phyloP scores from a whole-genome alignment of 495 filamentous ascomycete species.

The Podospora appendiculata region DNA sequence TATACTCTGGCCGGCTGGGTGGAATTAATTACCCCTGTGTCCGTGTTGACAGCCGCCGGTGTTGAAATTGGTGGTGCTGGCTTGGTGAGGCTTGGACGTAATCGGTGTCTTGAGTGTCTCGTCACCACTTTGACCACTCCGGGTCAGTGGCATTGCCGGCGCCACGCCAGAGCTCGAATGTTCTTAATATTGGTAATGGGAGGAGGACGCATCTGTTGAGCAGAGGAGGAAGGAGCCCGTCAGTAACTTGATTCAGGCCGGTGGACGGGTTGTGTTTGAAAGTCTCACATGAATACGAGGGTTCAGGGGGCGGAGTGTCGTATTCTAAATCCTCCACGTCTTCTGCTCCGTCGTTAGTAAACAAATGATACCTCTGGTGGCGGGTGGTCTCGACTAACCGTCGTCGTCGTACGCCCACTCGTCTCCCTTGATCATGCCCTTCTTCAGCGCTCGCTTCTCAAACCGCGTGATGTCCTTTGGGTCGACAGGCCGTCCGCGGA shows the following conservation, averaged over 20 bases:
- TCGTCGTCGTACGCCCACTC: slow-evolving; percentile 2
- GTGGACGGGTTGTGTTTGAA: too few species aligned
- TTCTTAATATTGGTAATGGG: background rate
- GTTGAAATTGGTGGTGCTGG: too few species aligned
- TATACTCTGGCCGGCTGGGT: too few species aligned
- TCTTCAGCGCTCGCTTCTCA: slow-evolving; percentile 26
- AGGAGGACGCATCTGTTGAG: background rate
- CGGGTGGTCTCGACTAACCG: slow-evolving; percentile 2
- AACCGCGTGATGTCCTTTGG: slow-evolving; percentile 28
- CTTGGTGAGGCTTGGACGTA: too few species aligned
- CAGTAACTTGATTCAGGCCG: background rate
- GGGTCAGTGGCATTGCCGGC: too few species aligned
- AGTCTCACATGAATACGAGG: slow-evolving; percentile 8
- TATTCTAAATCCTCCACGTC: slow-evolving; percentile 19
- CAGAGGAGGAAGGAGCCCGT: background rate
- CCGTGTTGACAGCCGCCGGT: too few species aligned
- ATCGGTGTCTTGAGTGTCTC: too few species aligned
- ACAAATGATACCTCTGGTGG: background rate
- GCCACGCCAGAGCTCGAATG: too few species aligned
- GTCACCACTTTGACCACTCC: too few species aligned
- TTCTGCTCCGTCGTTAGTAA: slow-evolving; percentile 7
- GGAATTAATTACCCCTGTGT: too few species aligned
- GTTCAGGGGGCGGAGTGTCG: slow-evolving; percentile 14
- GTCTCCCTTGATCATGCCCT: slow-evolving; percentile 16
- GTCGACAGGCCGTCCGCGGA: slow-evolving; percentile 24